A percentile compares a stretch with the other conserved stretches of the same genome.
These are phyloP conservation scores for Ustulina deusta DNA, from an alignment of 2,329 filamentous ascomycete species.

Conservation along the genomic window DNA sequence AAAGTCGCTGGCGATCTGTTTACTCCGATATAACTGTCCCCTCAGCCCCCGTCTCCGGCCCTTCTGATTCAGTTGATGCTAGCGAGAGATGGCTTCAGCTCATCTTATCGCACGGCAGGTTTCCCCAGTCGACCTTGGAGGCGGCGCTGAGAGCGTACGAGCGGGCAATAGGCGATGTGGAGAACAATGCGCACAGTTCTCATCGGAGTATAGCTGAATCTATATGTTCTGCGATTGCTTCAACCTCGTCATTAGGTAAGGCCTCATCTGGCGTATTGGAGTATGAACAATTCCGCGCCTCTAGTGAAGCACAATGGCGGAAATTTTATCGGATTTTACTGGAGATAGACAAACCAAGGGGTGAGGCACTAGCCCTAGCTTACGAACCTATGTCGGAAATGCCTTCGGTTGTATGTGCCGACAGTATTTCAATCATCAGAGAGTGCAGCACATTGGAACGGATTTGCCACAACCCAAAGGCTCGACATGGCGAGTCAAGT, in stretches of 20 bases:
- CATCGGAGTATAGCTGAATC: conserved; percentile 77
- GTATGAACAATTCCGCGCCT: conserved; percentile 78
- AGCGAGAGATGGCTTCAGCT: conserved; percentile 89
- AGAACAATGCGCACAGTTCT: conserved; percentile 55
- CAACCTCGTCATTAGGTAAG: conserved; percentile 74
- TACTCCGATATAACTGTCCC: conserved; percentile 69
- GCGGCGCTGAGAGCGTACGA: conserved; percentile 86
- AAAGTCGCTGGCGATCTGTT: conserved; percentile 76
- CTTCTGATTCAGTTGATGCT: conserved; percentile 74
- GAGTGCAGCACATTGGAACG: conserved; percentile 83
- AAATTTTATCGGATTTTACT: conserved; percentile 87
- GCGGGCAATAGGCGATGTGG: conserved; percentile 65
- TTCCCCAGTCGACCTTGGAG: conserved; percentile 82
- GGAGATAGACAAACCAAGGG: conserved; percentile 86
- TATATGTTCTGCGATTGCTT: conserved; percentile 77
- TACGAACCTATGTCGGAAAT: conserved; percentile 78
- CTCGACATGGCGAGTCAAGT: conserved; percentile 60
- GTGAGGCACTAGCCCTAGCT: conserved; percentile 82
- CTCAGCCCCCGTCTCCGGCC: conserved; percentile 67
- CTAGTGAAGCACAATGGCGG: conserved; percentile 87
- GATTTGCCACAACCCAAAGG: conserved; percentile 77
- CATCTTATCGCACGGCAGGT: conserved; percentile 85
- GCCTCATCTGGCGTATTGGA: conserved; percentile 74
- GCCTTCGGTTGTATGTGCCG: conserved; percentile 87
- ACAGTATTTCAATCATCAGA: conserved; percentile 82